Evolutionary conservation across 768 basidiomycete genomes (phyloP).

Genomic region (Chlorophyllum brunneum): DNA sequence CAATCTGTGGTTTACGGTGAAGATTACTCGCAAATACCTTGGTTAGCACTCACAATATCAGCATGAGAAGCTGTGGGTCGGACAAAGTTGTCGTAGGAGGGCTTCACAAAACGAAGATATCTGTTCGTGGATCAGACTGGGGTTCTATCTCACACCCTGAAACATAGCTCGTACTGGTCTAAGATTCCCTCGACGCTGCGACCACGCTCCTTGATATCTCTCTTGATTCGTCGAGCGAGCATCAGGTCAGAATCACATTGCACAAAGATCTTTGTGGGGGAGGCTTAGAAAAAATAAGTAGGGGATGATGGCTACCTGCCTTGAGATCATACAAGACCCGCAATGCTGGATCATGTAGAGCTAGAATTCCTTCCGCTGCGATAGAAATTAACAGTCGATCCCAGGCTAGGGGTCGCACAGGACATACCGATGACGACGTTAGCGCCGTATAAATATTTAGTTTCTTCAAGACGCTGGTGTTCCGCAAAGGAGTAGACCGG

Average conservation of each 20-base stretch:
- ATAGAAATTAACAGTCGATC: background rate
- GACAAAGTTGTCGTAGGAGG: constrained; percentile 91
- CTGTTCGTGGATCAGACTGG: constrained; percentile 30
- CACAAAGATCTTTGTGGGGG: constrained; percentile 62
- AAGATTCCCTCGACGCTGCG: constrained; percentile 83
- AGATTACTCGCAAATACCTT: background rate
- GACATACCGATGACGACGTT: constrained; percentile 78
- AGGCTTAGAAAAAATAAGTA: background rate
- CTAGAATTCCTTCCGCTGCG: constrained; percentile 88
- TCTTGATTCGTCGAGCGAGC: constrained; percentile 87
- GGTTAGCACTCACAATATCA: constrained; percentile 64
- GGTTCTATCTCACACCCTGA: background rate
- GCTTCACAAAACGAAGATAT: constrained; percentile 94
- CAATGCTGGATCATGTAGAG: constrained; percentile 74
- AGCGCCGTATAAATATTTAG: constrained; percentile 89
- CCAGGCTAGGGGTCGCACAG: background rate
- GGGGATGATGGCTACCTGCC: constrained; percentile 33
- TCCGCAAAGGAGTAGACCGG: constrained; percentile 92
- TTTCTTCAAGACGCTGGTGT: constrained; percentile 78
- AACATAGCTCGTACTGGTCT: constrained; percentile 62
- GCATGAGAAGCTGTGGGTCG: constrained; percentile 82
- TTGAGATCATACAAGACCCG: constrained; percentile 89
- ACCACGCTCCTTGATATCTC: constrained; percentile 87
- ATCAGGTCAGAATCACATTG: constrained; percentile 96
- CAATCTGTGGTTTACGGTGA: constrained; percentile 56